phyloP scores from a whole-genome alignment of 192 early-diverging fungal genomes.

The Paraglomus brasilianum region DNA sequence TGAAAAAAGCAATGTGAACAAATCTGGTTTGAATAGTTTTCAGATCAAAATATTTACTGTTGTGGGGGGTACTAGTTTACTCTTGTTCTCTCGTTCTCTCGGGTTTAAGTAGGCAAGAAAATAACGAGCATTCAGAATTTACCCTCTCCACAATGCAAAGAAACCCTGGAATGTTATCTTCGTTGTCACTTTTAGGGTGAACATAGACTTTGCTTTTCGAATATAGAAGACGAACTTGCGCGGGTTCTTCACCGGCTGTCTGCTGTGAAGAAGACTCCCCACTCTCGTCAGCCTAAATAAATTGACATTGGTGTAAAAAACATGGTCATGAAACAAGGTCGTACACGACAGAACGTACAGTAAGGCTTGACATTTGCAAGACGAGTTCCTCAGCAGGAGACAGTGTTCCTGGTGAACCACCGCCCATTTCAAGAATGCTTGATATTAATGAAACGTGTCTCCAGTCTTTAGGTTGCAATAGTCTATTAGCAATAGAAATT shows the following conservation, averaged over 20 bases:
- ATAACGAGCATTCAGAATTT: neutral
- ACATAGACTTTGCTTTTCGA: slow-evolving; percentile 72
- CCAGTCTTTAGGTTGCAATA: no score
- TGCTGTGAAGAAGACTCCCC: neutral
- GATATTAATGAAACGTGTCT: no score
- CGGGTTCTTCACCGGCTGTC: neutral
- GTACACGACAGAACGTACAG: no score
- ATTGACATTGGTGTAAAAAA: no score
- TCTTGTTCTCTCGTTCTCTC: neutral
- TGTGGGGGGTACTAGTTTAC: neutral
- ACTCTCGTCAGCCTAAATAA: no score
- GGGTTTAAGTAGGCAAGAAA: no score
- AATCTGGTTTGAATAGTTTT: neutral
- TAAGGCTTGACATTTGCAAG: no score
- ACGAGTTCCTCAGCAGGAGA: no score
- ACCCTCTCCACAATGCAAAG: slow-evolving; percentile 63
- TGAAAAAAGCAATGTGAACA: slow-evolving; percentile 24
- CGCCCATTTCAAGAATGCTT: no score
- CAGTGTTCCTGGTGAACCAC: no score
- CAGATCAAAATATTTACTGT: neutral
- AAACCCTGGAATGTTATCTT: slow-evolving; percentile 66
- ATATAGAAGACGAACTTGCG: slow-evolving; percentile 51
- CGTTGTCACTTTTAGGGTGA: slow-evolving; percentile 58
- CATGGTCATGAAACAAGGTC: no score
- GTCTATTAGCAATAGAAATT: no score